phyloP scores from a whole-genome alignment of 495 filamentous ascomycete species.

The Neurospora sp. region DNA sequence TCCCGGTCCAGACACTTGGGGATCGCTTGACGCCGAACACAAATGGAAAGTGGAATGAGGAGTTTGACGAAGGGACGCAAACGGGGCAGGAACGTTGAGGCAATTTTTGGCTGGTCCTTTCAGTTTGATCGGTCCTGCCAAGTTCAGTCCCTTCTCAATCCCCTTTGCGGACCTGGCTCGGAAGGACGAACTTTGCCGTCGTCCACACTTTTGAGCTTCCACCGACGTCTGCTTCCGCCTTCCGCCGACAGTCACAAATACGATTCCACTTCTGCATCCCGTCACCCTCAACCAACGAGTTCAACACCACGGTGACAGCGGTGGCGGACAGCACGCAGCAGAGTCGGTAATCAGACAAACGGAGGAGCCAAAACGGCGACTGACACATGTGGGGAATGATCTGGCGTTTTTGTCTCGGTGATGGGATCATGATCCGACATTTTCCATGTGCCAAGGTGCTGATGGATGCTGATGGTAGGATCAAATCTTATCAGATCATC shows the following conservation, averaged over 20 bases:
- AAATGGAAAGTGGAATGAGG: background rate
- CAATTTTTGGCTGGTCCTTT: background rate
- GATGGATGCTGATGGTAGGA: background rate
- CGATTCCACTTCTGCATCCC: background rate
- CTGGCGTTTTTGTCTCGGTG: background rate
- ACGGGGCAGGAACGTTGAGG: background rate
- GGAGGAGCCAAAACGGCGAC: background rate
- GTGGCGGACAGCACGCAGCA: background rate
- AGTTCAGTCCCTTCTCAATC: background rate
- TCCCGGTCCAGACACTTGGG: background rate
- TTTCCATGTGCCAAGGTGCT: constrained; percentile 15
- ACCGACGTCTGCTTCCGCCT: background rate
- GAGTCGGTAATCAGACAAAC: background rate
- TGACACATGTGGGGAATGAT: background rate
- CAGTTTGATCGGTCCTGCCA: background rate
- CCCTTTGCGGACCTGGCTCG: too few species aligned
- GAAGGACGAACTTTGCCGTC: background rate
- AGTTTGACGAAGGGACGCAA: background rate
- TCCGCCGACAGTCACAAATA: too few species aligned
- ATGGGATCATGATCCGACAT: constrained; percentile 5
- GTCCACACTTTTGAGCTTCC: background rate
- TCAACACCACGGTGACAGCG: background rate
- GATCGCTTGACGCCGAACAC: background rate
- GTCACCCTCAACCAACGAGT: background rate
- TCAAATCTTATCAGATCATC: constrained; percentile 43